A percentile compares a stretch with the other conserved stretches of the same genome.
These are phyloP conservation scores for Groenewaldozyma auringiensis DNA, from an alignment of 1,139 yeast genomes.

Conservation along the genomic window DNA sequence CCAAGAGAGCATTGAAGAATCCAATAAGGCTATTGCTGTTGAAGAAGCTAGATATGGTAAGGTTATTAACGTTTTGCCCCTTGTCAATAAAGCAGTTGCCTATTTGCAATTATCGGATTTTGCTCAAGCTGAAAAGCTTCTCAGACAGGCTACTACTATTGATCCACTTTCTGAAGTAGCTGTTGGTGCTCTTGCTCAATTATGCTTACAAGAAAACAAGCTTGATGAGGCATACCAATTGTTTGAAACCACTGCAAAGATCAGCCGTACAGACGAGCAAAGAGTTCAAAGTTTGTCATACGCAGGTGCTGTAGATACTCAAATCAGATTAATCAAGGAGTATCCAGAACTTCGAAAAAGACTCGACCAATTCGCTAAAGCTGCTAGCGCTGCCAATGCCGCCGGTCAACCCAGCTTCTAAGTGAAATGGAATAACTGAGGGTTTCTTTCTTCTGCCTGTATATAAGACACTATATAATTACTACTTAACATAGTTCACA, in stretches of 20 bases:
- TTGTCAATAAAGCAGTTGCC: constrained; percentile 79
- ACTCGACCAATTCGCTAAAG: constrained; percentile 20
- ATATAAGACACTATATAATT: too few relatives aligned
- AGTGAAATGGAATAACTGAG: too few relatives aligned
- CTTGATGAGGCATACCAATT: constrained; percentile 73
- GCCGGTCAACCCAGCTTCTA: background rate
- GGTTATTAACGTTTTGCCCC: constrained; percentile 81
- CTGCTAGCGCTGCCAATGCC: background rate
- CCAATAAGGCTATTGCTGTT: constrained; percentile 77
- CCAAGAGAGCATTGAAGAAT: constrained; percentile 65
- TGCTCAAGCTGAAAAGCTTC: constrained; percentile 56
- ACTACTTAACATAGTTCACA: background rate
- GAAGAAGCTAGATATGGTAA: constrained; percentile 47
- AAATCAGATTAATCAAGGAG: constrained; percentile 28
- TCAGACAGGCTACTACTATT: constrained; percentile 66
- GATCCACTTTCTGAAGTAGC: constrained; percentile 91
- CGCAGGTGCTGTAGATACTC: constrained; percentile 61
- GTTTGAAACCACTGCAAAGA: constrained; percentile 73
- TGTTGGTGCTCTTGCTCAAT: constrained; percentile 81
- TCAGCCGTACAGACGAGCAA: constrained; percentile 81
- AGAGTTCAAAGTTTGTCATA: constrained; percentile 86
- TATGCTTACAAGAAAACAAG: constrained; percentile 74
- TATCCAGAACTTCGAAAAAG: constrained; percentile 29
- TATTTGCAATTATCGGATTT: constrained; percentile 32
- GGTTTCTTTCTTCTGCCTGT: too few relatives aligned